Percentiles rank a stretch among this genome's conserved stretches.
phyloP scores from a whole-genome alignment of 176 grass and related monocot genomes.

The Aegilops speltoides region DNA sequence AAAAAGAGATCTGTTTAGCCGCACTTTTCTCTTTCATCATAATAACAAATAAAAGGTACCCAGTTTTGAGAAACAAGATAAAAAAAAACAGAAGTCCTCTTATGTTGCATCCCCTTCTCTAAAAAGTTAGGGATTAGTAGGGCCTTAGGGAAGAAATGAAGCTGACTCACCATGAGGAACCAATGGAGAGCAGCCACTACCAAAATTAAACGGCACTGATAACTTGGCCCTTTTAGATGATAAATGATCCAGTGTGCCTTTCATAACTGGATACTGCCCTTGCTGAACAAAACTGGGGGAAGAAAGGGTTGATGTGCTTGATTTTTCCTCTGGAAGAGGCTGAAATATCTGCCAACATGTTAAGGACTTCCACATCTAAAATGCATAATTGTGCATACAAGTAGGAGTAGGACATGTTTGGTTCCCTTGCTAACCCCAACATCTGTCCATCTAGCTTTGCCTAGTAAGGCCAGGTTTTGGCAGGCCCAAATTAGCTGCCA shows the following conservation, averaged over 20 bases:
- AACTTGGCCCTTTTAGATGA: conserved; percentile 51
- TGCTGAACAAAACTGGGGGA: conserved; percentile 28
- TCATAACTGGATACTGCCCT: conserved; percentile 28
- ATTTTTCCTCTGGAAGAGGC: conserved; percentile 71
- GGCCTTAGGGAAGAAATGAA: conserved; percentile 7
- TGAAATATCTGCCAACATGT: conserved; percentile 79
- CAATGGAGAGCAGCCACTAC: conserved; percentile 64
- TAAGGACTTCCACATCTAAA: conserved; percentile 46
- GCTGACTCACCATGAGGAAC: conserved; percentile 60
- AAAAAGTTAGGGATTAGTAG: not conserved
- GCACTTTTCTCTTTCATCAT: not conserved
- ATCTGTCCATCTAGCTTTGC: not conserved
- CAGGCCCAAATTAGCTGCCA: not conserved
- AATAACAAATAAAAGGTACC: not conserved
- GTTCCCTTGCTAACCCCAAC: not conserved
- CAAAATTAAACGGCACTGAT: conserved; percentile 44
- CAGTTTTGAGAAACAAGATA: conserved; percentile 4
- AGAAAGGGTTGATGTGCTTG: conserved; percentile 47
- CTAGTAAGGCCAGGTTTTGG: not conserved
- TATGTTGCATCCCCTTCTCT: not conserved
- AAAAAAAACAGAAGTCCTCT: not conserved
- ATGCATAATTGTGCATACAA: conserved; percentile 13
- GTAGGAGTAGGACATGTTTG: not conserved
- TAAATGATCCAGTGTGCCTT: conserved; percentile 33
- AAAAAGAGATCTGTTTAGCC: conserved; percentile 12